These are phyloP conservation scores for Kazachstania kunashirensis DNA, from an alignment of 805 yeast genomes.

Conservation along the genomic window DNA sequence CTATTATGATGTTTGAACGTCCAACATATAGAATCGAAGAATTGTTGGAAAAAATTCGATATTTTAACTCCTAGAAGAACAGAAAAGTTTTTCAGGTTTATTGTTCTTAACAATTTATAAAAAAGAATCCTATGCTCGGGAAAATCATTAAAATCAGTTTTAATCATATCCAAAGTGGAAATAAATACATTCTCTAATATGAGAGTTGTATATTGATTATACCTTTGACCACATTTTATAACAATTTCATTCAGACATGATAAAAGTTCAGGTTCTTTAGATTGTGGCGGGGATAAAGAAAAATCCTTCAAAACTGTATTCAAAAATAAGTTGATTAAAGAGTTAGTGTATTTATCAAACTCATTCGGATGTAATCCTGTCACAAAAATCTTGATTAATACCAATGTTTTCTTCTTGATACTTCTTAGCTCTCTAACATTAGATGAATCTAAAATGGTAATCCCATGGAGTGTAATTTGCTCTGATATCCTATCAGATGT, in stretches of 20 bases:
- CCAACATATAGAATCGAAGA: slow-evolving; percentile 89
- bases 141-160: slow-evolving; percentile 81
- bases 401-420: slow-evolving; percentile 82
- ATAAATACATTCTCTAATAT: slow-evolving; percentile 80
- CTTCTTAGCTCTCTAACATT: slow-evolving; percentile 86
- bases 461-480: slow-evolving; percentile 62
- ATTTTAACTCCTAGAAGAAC: slow-evolving; percentile 67
- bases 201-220: slow-evolving; percentile 62
- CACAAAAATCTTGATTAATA: slow-evolving; percentile 75
- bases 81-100: slow-evolving; percentile 48
- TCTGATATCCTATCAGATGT: slow-evolving; percentile 73
- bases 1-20: slow-evolving; percentile 92
- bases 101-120: slow-evolving; percentile 8
- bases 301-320: slow-evolving; percentile 80
- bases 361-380: slow-evolving; percentile 59
- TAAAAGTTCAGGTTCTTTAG: slow-evolving; percentile 92
- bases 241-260: slow-evolving; percentile 84
- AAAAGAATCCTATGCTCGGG: slow-evolving; percentile 87
- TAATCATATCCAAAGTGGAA: slow-evolving; percentile 85
- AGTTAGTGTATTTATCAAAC: slow-evolving; percentile 64
- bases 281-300: slow-evolving; percentile 73
- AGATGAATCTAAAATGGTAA: slow-evolving; percentile 81
- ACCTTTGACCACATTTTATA: slow-evolving; percentile 62
- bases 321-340: slow-evolving; percentile 70
- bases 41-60: slow-evolving; percentile 73